These are phyloP conservation scores for Salvia splendens DNA, from an alignment of 257 asterid genomes.

Conservation along the genomic window DNA sequence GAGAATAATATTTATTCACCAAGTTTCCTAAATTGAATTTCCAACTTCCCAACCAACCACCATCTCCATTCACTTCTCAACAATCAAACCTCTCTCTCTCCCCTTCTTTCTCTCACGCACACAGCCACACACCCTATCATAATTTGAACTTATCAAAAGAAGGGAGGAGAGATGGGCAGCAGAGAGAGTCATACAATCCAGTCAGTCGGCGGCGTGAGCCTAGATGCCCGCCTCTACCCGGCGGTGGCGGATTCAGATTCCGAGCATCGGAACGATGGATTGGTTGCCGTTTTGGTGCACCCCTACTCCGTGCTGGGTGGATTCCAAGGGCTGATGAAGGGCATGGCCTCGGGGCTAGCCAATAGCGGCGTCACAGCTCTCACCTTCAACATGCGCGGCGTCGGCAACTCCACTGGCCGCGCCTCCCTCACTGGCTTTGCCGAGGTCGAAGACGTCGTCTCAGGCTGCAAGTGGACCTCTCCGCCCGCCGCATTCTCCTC, in stretches of 20 bases:
- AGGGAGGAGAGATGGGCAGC: slow-evolving; percentile 31
- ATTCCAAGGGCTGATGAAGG: slow-evolving; percentile 76
- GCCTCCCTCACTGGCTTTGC: slow-evolving; percentile 74
- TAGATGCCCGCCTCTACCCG: slow-evolving; percentile 63
- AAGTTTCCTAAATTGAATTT: too few species aligned
- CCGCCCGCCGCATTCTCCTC: slow-evolving; percentile 58
- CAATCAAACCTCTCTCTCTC: background rate
- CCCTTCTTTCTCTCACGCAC: background rate
- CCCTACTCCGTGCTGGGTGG: slow-evolving; percentile 82
- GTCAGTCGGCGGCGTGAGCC: slow-evolving; percentile 44
- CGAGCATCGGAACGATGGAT: slow-evolving; percentile 29
- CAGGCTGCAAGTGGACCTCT: slow-evolving; percentile 76
- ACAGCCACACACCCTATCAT: background rate
- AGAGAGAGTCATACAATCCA: slow-evolving; percentile 42
- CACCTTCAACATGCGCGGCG: slow-evolving; percentile 81
- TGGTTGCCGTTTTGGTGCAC: slow-evolving; percentile 62
- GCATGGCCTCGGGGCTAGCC: slow-evolving; percentile 70
- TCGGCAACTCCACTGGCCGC: slow-evolving; percentile 83
- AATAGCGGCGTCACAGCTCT: slow-evolving; percentile 56
- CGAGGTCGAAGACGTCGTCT: slow-evolving; percentile 72
- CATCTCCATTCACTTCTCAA: too few species aligned
- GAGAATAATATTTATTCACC: too few species aligned
- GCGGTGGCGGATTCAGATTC: slow-evolving; percentile 31
- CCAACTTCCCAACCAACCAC: background rate
- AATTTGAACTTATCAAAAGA: background rate